phyloP scores from a whole-genome alignment of 1,284 basidiomycete species.

The Puccinia polysora region DNA sequence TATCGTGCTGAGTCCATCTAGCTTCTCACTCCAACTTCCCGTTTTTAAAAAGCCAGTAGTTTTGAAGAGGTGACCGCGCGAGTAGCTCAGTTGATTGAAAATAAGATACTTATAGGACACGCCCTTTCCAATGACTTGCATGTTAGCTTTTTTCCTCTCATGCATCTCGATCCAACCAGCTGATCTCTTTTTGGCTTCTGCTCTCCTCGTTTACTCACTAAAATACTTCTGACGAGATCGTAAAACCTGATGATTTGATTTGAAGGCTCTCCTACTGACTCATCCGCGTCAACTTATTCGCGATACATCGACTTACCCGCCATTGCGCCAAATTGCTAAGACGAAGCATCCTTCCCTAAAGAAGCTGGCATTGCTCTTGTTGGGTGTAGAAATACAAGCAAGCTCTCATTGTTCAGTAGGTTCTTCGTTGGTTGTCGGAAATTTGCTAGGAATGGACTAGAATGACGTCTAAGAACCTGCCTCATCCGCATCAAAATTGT shows the following conservation, averaged over 20 bases:
- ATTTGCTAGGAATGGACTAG: slow-evolving; percentile 44
- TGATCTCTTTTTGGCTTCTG: neutral
- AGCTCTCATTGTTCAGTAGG: slow-evolving; percentile 81
- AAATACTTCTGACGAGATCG: neutral
- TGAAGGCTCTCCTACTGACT: slow-evolving; percentile 76
- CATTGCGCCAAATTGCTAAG: slow-evolving; percentile 59
- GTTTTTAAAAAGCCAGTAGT: slow-evolving; percentile 60
- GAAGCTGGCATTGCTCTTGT: slow-evolving; percentile 72
- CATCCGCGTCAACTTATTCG: slow-evolving; percentile 74
- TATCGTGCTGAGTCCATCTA: neutral
- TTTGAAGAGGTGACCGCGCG: slow-evolving; percentile 76
- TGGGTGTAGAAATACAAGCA: slow-evolving; percentile 76
- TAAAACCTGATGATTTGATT: neutral
- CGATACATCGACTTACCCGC: slow-evolving; percentile 69
- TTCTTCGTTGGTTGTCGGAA: slow-evolving; percentile 23
- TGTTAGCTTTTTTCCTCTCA: slow-evolving; percentile 55
- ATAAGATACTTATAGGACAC: slow-evolving; percentile 83
- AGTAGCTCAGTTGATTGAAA: slow-evolving; percentile 73
- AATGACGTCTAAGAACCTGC: slow-evolving; percentile 47
- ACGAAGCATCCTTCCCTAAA: slow-evolving; percentile 69
- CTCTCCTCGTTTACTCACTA: neutral
- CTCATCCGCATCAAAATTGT: neutral
- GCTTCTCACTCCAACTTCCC: neutral
- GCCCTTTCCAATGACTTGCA: slow-evolving; percentile 88
- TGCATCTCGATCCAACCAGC: neutral